These are phyloP conservation scores for Phytophthora meadii DNA, from an alignment of 352 stramenopile species.

Conservation along the genomic window DNA sequence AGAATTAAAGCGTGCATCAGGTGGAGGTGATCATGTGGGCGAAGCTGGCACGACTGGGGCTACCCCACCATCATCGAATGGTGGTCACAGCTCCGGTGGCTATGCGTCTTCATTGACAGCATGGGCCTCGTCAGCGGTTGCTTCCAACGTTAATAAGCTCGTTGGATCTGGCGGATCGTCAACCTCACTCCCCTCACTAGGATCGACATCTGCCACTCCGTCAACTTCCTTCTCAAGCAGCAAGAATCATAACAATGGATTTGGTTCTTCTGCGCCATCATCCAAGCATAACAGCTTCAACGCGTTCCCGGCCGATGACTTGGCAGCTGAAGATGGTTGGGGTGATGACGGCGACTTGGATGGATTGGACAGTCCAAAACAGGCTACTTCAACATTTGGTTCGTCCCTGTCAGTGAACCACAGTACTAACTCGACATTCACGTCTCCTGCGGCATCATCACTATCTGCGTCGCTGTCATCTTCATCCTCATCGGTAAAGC, in stretches of 20 bases:
- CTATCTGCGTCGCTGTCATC: slow-evolving; percentile 44
- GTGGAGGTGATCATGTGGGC: slow-evolving; percentile 31
- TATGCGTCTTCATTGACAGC: slow-evolving; percentile 76
- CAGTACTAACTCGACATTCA: slow-evolving; percentile 30
- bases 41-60: slow-evolving; percentile 10
- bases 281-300: slow-evolving; percentile 40
- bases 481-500: slow-evolving; percentile 57
- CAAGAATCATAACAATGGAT: slow-evolving; percentile 22
- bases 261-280: slow-evolving; percentile 22
- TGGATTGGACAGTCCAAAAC: slow-evolving; percentile 50
- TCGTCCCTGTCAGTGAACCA: slow-evolving; percentile 41
- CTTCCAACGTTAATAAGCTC: slow-evolving; percentile 73
- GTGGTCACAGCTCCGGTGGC: slow-evolving; percentile 41
- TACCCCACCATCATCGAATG: slow-evolving; percentile 24
- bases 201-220: slow-evolving; percentile 10
- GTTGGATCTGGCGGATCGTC: slow-evolving; percentile 51
- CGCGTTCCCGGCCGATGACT: slow-evolving; percentile 53
- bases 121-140: slow-evolving; percentile 77
- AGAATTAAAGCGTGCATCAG: slow-evolving; percentile 59
- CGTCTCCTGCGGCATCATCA: slow-evolving; percentile 30
- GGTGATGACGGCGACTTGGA: slow-evolving; percentile 71
- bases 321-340: slow-evolving; percentile 68
- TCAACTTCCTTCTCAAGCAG: slow-evolving; percentile 32
- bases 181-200: slow-evolving; percentile 26
- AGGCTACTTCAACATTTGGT: slow-evolving; percentile 30